A percentile compares a stretch with the other conserved stretches of the same genome.
These are phyloP conservation scores for Xylona heveae DNA, from an alignment of 495 filamentous ascomycete species.

Conservation along the genomic window DNA sequence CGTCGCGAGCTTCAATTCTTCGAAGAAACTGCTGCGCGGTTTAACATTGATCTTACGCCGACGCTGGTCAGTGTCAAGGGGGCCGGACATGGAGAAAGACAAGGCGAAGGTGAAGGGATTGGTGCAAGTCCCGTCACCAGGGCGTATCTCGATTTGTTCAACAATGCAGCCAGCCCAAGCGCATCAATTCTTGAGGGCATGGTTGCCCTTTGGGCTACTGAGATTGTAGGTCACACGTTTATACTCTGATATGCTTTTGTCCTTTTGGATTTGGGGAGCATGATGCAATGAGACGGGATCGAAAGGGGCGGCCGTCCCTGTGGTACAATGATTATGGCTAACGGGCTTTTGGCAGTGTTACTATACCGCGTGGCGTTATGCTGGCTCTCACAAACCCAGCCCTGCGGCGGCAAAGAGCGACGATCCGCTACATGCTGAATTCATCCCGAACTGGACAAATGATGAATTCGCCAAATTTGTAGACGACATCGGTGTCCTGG, in stretches of 20 bases:
- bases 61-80: slow-evolving; percentile 14
- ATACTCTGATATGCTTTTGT: too few species aligned
- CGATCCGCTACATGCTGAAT: slow-evolving; percentile 35
- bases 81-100: slow-evolving; percentile 8
- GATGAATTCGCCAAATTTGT: slow-evolving; percentile 37
- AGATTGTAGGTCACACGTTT: slow-evolving; percentile 31
- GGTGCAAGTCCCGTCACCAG: slow-evolving; percentile 22
- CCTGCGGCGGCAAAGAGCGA: slow-evolving; percentile 12
- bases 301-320: too few species aligned
- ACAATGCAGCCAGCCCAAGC: slow-evolving; percentile 23
- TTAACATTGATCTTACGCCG: slow-evolving; percentile 30
- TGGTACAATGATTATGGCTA: background rate
- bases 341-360: slow-evolving; percentile 19
- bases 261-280: too few species aligned
- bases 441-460: slow-evolving; percentile 47
- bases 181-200: slow-evolving; percentile 37
- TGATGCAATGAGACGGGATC: too few species aligned
- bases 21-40: slow-evolving; percentile 37
- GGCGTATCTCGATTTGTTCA: slow-evolving; percentile 32
- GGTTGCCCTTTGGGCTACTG: slow-evolving; percentile 53
- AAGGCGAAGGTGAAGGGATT: slow-evolving; percentile 14
- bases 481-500: slow-evolving; percentile 16
- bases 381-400: slow-evolving; percentile 14
- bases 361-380: slow-evolving; percentile 35
- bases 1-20: slow-evolving; percentile 47